These are phyloP conservation scores for Beverwykella pulmonaria DNA, from an alignment of 495 filamentous ascomycete species.

Conservation along the genomic window DNA sequence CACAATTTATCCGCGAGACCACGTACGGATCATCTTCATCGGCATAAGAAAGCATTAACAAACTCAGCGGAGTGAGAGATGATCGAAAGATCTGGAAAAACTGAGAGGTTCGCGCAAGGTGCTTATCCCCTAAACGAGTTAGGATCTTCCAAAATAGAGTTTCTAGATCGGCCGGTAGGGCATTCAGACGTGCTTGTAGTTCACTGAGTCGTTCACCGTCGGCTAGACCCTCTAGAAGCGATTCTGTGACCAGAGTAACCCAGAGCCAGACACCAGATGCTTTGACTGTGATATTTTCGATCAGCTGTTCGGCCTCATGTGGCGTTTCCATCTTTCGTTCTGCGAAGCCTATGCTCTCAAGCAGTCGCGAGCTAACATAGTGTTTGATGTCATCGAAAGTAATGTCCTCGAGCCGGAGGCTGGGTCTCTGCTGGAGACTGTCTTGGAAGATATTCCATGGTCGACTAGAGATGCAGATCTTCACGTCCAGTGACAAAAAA, in stretches of 20 bases:
- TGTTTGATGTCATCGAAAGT: constrained; percentile 22
- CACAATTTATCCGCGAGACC: neutral
- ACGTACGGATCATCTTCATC: constrained; percentile 16
- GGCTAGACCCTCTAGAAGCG: constrained; percentile 16
- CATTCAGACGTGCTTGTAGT: constrained; percentile 15
- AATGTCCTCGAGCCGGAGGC: constrained; percentile 21
- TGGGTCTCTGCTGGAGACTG: constrained; percentile 13
- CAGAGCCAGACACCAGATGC: constrained; percentile 32
- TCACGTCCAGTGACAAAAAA: constrained; percentile 8
- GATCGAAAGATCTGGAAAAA: constrained; percentile 9
- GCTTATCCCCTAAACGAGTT: neutral
- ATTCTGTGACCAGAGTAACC: constrained; percentile 25
- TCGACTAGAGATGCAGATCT: constrained; percentile 29
- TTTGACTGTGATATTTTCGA: constrained; percentile 20
- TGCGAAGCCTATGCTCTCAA: neutral
- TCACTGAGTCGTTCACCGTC: constrained; percentile 15
- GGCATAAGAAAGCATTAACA: constrained; percentile 15
- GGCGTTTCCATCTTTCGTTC: neutral
- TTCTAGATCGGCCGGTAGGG: constrained; percentile 23
- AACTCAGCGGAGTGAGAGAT: neutral
- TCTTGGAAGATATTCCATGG: constrained; percentile 33
- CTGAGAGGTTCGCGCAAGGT: constrained; percentile 3
- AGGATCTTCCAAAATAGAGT: constrained; percentile 23
- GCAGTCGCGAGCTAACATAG: constrained; percentile 8
- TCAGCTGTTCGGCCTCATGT: neutral